A percentile compares a stretch with the other conserved stretches of the same genome.
phyloP scores from a whole-genome alignment of 257 asterid species.

The Plantago elongata region DNA sequence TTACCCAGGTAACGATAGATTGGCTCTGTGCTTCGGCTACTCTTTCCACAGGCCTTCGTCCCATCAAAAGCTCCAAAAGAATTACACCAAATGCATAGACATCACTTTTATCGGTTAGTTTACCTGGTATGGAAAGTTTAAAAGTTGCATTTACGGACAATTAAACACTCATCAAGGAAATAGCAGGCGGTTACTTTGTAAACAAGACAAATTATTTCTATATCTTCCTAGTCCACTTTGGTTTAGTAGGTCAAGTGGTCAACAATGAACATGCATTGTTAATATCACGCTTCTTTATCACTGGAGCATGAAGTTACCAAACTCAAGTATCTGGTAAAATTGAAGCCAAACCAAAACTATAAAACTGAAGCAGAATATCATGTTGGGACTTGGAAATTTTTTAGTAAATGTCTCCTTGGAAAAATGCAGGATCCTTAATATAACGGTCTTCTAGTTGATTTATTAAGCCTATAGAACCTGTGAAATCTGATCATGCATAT shows the following conservation, averaged over 20 bases:
- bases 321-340: background rate
- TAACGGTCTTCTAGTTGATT: too few relatives aligned
- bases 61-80: constrained; percentile 86
- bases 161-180: background rate
- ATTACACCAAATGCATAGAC: constrained; percentile 91
- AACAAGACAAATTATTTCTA: too few relatives aligned
- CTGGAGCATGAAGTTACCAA: background rate
- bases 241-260: too few relatives aligned
- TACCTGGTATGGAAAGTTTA: constrained; percentile 44
- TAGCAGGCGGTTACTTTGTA: background rate
- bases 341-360: background rate
- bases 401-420: background rate
- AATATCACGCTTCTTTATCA: background rate
- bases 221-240: too few relatives aligned
- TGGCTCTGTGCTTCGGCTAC: constrained; percentile 63
- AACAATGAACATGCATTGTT: background rate
- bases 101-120: constrained; percentile 90
- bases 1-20: constrained; percentile 88
- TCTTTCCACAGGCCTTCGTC: constrained; percentile 79
- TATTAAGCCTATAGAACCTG: background rate
- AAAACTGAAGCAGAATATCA: background rate
- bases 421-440: too few relatives aligned
- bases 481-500: too few relatives aligned
- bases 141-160: background rate
- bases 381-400: background rate